These are phyloP conservation scores for Candida takata DNA, from an alignment of 805 yeast species.

Conservation along the genomic window DNA sequence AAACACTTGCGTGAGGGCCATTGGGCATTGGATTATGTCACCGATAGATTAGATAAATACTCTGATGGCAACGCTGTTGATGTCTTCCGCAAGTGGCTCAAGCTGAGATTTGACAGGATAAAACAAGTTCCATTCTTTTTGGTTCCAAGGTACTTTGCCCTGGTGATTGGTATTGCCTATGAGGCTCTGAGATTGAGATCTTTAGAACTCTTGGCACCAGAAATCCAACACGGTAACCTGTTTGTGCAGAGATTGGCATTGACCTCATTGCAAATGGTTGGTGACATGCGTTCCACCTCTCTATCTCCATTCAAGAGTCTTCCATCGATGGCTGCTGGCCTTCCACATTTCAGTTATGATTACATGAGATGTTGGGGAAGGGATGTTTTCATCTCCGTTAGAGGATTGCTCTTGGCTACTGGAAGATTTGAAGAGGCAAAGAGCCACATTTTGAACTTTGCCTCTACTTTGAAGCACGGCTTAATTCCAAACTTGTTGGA, in stretches of 20 bases:
- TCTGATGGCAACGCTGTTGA: conserved; percentile 33
- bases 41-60: conserved; percentile 54
- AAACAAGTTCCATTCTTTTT: conserved; percentile 68
- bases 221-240: conserved; percentile 53
- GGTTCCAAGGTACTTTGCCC: conserved; percentile 80
- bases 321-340: conserved; percentile 89
- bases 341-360: conserved; percentile 86
- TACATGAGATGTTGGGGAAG: conserved; percentile 99
- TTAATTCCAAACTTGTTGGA: conserved; percentile 89
- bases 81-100: conserved; percentile 65
- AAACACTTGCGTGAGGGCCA: conserved; percentile 72
- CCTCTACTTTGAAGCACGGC: conserved; percentile 89
- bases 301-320: conserved; percentile 54
- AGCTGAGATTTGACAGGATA: conserved; percentile 53
- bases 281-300: conserved; percentile 65
- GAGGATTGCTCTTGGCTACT: conserved; percentile 76
- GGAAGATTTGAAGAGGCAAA: conserved; percentile 77
- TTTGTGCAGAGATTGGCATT: conserved; percentile 77
- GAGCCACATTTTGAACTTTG: conserved; percentile 78
- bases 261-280: conserved; percentile 84
- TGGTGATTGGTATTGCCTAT: conserved; percentile 76
- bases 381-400: conserved; percentile 81
- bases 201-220: conserved; percentile 44
- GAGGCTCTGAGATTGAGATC: conserved; percentile 73
- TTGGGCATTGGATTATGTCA: conserved; percentile 84